A percentile compares a stretch with the other conserved stretches of the same genome.
Conservation (phyloP, 768 basidiomycete species). For the Coprinellus aureogranulatus region DNA sequence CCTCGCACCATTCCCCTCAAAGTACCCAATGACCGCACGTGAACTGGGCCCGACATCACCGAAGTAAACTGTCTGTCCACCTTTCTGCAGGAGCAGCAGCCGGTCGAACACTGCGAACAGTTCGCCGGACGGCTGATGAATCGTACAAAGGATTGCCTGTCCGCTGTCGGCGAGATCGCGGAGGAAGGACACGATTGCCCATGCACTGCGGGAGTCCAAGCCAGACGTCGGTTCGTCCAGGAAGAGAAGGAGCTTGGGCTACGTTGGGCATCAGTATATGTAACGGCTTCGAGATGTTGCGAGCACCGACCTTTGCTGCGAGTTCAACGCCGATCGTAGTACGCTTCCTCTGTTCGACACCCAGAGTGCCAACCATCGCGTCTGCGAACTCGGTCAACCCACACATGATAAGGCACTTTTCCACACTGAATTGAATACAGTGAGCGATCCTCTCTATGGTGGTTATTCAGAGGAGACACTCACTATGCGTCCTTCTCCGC, state of each 20-base stretch:
- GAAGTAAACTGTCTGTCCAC: conserved; percentile 75
- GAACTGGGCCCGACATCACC: conserved; percentile 69
- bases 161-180: conserved; percentile 75
- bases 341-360: conserved; percentile 73
- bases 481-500: conserved; percentile 80
- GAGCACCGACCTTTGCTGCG: conserved; percentile 66
- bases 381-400: conserved; percentile 61
- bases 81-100: conserved; percentile 71
- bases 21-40: conserved; percentile 65
- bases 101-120: conserved; percentile 80
- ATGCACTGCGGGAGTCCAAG: conserved; percentile 82
- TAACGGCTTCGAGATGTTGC: not conserved
- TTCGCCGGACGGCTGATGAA: conserved; percentile 68
- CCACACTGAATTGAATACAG: conserved; percentile 28
- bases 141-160: conserved; percentile 88
- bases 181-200: conserved; percentile 77
- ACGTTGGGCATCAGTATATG: conserved; percentile 14
- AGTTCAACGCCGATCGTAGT: conserved; percentile 87
- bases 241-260: conserved; percentile 81
- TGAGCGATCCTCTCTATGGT: conserved; percentile 8
- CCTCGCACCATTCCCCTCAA: conserved; percentile 65
- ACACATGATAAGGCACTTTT: conserved; percentile 59
- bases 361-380: conserved; percentile 64
- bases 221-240: conserved; percentile 89
- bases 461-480: conserved; percentile 24